Evolutionary conservation across 2,329 filamentous ascomycete genomes (phyloP), one percentile per base, ranked within the genome.

Genomic region (Polytolypa hystricis): DNA sequence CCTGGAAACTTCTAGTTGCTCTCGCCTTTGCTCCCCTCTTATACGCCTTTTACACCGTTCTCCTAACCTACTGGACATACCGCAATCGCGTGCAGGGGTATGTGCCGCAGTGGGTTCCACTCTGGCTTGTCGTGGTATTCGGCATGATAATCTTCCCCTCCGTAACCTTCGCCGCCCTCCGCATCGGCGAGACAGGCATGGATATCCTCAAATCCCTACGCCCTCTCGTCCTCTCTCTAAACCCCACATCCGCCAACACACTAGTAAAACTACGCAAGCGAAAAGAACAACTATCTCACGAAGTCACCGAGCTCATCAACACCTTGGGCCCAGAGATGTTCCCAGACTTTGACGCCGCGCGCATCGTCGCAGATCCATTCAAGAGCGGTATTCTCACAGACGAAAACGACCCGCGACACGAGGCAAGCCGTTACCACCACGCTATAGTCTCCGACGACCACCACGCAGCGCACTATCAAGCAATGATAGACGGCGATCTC

Each of bases 171-270:
- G 87, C 86, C 4, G 85, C 91, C 5, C 77, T 98, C 35, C 81
- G 91, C 8, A 93, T 96, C 47, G 91, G 91, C 31, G 91, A 98
- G 63, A 81, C 93, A n/a, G 91, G 89, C 35, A 95, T 98, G 86
- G 91, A 98, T 55, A 95, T 98, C 38, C 68, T 91, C 65, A 98
- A 96, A 62, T 96, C 89, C 0, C 72, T 98, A 11, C 77, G 85
- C 7, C 91, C 91, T 4, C 73, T 98, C 7, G 68, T 93, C 30
- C 70, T 95, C 21, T 91, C 84, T 46, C 71, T 96, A 51, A 81
- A 82, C 50, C 91, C 91, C 1, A 77, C 78, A 4, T 89, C 84
- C 1, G 81, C 78, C 56, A 93, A 87, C 63, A 84, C 81, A 40
- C 75, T 98, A 33, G 74, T 84, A 44, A 81, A 80, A 49, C 73